A percentile compares a stretch with the other conserved stretches of the same genome.
These are phyloP conservation scores for Blastosporella zonata DNA, from an alignment of 1,284 basidiomycete genomes.

Conservation along the genomic window DNA sequence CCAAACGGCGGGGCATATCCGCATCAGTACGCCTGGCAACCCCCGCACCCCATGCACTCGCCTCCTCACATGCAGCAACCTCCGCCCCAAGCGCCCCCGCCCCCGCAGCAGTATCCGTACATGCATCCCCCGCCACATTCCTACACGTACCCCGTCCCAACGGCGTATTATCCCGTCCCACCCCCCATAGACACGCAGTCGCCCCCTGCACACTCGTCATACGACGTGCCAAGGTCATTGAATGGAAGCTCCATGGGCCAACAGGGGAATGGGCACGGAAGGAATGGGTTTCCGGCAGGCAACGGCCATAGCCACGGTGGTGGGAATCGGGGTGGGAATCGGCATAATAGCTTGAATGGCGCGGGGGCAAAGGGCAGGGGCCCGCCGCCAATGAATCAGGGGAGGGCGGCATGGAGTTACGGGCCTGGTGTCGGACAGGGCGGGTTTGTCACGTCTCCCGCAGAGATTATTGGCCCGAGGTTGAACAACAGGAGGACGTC, in stretches of 20 bases:
- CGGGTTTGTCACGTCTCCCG: conserved; percentile 31
- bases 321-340: conserved; percentile 11
- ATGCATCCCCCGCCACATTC: conserved; percentile 33
- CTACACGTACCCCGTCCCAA: conserved; percentile 42
- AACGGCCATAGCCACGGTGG: conserved; percentile 1
- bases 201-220: conserved; percentile 25
- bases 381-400: conserved; percentile 37
- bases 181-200: conserved; percentile 36
- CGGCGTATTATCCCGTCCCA: conserved; percentile 43
- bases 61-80: conserved; percentile 32
- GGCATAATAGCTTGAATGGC: conserved; percentile 23
- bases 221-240: conserved; percentile 28
- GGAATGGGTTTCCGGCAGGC: neutral
- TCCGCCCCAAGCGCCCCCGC: conserved; percentile 18
- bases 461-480: conserved; percentile 60
- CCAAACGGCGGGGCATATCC: conserved; percentile 30
- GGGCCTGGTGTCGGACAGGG: conserved; percentile 57
- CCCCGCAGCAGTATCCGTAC: conserved; percentile 30
- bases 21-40: conserved; percentile 41
- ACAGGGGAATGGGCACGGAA: conserved; percentile 7
- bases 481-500: conserved; percentile 54
- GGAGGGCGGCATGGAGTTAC: conserved; percentile 61
- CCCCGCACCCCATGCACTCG: conserved; percentile 31
- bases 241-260: conserved; percentile 25
- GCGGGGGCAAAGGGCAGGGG: conserved; percentile 23